Conservation (phyloP, 148 eudicot genomes). For the Fagopyrum homotropicum region DNA sequence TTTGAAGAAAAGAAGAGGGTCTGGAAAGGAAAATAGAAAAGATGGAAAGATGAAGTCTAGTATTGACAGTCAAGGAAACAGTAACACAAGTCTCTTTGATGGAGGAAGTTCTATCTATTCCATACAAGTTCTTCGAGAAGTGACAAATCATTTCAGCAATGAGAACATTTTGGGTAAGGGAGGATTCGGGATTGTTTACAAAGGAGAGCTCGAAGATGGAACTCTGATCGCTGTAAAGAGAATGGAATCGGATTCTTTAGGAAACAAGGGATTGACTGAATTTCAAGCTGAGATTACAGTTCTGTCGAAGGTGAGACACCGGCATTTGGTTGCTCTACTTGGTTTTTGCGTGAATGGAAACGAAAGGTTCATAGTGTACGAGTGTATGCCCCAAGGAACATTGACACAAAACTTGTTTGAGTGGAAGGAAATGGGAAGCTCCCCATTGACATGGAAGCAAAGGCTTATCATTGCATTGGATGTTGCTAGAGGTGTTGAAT, state of each 20-base stretch:
- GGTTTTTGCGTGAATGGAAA: slow-evolving; percentile 40
- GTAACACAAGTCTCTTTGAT: slow-evolving; percentile 20
- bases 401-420: slow-evolving; percentile 46
- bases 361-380: slow-evolving; percentile 61
- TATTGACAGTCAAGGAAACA: not conserved
- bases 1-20: slow-evolving; percentile 12
- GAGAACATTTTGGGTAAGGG: slow-evolving; percentile 47
- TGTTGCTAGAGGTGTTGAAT: too few relatives aligned
- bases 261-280: slow-evolving; percentile 38
- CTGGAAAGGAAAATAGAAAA: not conserved
- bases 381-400: slow-evolving; percentile 65
- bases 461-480: slow-evolving; percentile 25
- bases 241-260: slow-evolving; percentile 33
- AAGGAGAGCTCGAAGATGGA: slow-evolving; percentile 50
- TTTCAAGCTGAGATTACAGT: slow-evolving; percentile 61
- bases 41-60: not conserved
- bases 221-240: slow-evolving; percentile 59
- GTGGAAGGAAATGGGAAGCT: slow-evolving; percentile 17
- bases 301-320: slow-evolving; percentile 50
- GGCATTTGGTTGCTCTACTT: slow-evolving; percentile 52
- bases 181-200: slow-evolving; percentile 63
- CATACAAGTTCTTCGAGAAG: slow-evolving; percentile 43
- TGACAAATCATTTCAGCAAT: slow-evolving; percentile 37
- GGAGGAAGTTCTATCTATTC: slow-evolving; percentile 33
- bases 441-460: slow-evolving; percentile 51